Conservation (phyloP, 768 basidiomycete genomes). For the Suillus subalutaceus region DNA sequence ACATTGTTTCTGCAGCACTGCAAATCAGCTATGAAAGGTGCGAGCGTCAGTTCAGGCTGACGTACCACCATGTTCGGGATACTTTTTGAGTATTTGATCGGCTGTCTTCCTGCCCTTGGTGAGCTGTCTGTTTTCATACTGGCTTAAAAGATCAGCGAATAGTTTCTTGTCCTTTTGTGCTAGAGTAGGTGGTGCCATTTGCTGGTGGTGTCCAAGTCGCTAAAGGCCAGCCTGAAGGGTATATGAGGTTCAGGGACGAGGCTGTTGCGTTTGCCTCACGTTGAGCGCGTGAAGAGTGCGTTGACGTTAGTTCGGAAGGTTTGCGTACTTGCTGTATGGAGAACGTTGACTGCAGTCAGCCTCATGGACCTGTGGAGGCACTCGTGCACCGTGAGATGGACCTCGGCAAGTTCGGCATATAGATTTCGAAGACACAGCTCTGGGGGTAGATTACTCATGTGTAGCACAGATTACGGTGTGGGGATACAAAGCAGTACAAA, state of each 20-base stretch:
- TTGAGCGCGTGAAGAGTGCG: conserved; percentile 2
- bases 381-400: not conserved
- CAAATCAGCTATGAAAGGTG: conserved; percentile 2
- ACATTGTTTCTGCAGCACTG: conserved; percentile 74
- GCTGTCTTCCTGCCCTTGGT: conserved; percentile 90
- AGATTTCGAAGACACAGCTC: not conserved
- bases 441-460: conserved; percentile 1
- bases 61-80: conserved; percentile 93
- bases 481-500: conserved; percentile 6
- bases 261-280: conserved; percentile 7
- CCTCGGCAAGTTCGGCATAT: conserved; percentile 5
- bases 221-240: not conserved
- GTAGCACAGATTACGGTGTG: not conserved
- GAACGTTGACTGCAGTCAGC: not conserved
- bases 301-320: conserved; percentile 3
- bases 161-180: conserved; percentile 83
- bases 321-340: conserved; percentile 3
- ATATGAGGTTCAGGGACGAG: conserved; percentile 2
- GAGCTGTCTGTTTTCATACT: conserved; percentile 89
- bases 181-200: conserved; percentile 40
- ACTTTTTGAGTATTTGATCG: conserved; percentile 93
- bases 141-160: conserved; percentile 83
- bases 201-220: not conserved
- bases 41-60: not conserved
- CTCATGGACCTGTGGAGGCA: not conserved